Evolutionary conservation across 2,329 filamentous ascomycete genomes (phyloP).

Genomic region (Cladosporium phlei): DNA sequence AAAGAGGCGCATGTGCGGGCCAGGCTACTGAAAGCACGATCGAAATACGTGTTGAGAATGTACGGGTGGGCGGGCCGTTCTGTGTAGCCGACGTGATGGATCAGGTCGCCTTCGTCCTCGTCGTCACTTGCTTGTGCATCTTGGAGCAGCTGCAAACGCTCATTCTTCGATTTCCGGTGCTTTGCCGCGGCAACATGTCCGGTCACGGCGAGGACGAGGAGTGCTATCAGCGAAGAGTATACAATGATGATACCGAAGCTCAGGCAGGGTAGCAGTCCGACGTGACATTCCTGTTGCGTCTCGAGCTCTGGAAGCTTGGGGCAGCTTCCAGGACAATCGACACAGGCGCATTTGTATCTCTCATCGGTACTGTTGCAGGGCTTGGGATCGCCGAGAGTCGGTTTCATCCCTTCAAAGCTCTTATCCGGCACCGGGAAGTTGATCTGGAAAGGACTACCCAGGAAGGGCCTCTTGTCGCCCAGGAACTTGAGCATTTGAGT

Average conservation of each 20-base stretch:
- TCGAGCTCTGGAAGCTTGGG: slow-evolving; percentile 74
- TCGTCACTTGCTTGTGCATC: slow-evolving; percentile 82
- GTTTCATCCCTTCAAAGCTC: slow-evolving; percentile 63
- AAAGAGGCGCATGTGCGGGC: slow-evolving; percentile 78
- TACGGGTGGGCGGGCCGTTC: slow-evolving; percentile 78
- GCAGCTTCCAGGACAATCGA: slow-evolving; percentile 85
- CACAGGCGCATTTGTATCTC: slow-evolving; percentile 81
- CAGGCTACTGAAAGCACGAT: slow-evolving; percentile 72
- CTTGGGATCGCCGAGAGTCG: slow-evolving; percentile 68
- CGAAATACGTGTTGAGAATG: slow-evolving; percentile 75
- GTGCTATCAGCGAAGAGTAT: slow-evolving; percentile 70
- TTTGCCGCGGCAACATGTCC: slow-evolving; percentile 73
- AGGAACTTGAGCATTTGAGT: slow-evolving; percentile 83
- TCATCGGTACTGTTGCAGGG: slow-evolving; percentile 87
- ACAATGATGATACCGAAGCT: slow-evolving; percentile 88
- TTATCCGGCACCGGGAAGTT: slow-evolving; percentile 72
- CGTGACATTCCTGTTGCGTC: slow-evolving; percentile 66
- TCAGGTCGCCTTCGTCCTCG: slow-evolving; percentile 84
- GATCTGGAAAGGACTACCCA: slow-evolving; percentile 95
- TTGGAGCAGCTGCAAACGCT: slow-evolving; percentile 80
- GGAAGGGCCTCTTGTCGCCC: slow-evolving; percentile 78
- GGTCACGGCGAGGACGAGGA: slow-evolving; percentile 61
- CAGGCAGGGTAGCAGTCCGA: slow-evolving; percentile 84
- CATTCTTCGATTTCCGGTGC: slow-evolving; percentile 68
- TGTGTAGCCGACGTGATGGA: slow-evolving; percentile 69